Evolutionary conservation across 768 basidiomycete genomes (phyloP).

Genomic region (Panellus pusillus): DNA sequence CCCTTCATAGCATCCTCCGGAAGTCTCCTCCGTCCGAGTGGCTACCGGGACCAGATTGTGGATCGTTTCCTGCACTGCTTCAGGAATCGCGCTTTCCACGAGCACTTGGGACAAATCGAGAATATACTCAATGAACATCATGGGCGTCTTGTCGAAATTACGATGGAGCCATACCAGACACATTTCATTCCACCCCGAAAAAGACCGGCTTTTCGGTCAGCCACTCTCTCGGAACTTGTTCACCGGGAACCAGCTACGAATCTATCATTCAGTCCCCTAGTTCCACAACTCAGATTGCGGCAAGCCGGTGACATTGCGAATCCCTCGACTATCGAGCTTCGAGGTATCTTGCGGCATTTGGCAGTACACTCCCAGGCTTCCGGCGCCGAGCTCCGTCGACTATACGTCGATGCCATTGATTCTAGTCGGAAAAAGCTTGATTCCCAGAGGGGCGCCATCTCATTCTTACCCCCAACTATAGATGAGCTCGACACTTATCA

Average conservation of each 20-base stretch:
- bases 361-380: neutral
- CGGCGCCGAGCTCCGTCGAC: neutral
- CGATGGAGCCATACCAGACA: neutral
- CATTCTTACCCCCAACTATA: neutral
- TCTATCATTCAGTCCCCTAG: neutral
- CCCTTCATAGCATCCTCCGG: neutral
- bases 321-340: neutral
- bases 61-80: constrained; percentile 4
- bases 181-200: neutral
- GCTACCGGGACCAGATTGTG: neutral
- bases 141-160: neutral
- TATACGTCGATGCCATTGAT: constrained; percentile 2
- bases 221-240: neutral
- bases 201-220: neutral
- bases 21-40: neutral
- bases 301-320: neutral
- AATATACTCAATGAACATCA: neutral
- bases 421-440: constrained; percentile 1
- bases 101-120: constrained; percentile 3
- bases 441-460: neutral
- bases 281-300: neutral
- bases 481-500: neutral
- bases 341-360: neutral
- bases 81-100: constrained; percentile 2
- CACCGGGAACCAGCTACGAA: neutral